Evolutionary conservation across 2,329 filamentous ascomycete species (phyloP).

Genomic region (Pseudohalonectria lignicola): DNA sequence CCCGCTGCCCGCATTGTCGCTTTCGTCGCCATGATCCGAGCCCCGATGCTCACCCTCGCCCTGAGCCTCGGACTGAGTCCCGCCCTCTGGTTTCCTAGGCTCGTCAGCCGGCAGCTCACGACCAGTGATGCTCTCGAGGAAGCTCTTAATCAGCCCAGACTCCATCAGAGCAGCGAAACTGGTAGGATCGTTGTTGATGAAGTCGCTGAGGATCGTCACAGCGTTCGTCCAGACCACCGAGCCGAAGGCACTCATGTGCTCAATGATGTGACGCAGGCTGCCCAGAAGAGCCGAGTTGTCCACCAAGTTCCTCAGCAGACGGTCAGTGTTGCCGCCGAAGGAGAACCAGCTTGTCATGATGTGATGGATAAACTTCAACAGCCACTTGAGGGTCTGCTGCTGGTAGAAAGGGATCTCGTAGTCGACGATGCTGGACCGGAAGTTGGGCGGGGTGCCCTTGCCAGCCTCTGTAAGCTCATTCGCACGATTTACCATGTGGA

Average conservation of each 20-base stretch:
- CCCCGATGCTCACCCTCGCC: background rate
- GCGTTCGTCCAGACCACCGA: constrained; percentile 94
- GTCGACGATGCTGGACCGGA: constrained; percentile 75
- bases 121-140: constrained; percentile 71
- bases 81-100: too few species aligned
- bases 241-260: constrained; percentile 69
- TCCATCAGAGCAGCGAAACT: constrained; percentile 95
- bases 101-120: constrained; percentile 28
- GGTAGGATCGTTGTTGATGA: constrained; percentile 97
- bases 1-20: constrained; percentile 18
- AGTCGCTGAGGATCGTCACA: constrained; percentile 83
- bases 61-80: too few species aligned
- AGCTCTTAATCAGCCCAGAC: constrained; percentile 76
- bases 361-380: constrained; percentile 93
- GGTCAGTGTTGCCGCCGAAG: constrained; percentile 72
- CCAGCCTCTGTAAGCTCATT: constrained; percentile 54
- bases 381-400: constrained; percentile 84
- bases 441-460: constrained; percentile 57
- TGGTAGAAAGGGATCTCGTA: constrained; percentile 90
- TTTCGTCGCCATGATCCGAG: constrained; percentile 9
- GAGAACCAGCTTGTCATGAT: constrained; percentile 71
- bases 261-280: constrained; percentile 71
- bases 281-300: constrained; percentile 79
- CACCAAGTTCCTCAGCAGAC: constrained; percentile 82
- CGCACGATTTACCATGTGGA: constrained; percentile 64